A percentile compares a stretch with the other conserved stretches of the same genome.
These are phyloP conservation scores for Fusarium sp. DNA, from an alignment of 2,329 filamentous ascomycete genomes.

Conservation along the genomic window DNA sequence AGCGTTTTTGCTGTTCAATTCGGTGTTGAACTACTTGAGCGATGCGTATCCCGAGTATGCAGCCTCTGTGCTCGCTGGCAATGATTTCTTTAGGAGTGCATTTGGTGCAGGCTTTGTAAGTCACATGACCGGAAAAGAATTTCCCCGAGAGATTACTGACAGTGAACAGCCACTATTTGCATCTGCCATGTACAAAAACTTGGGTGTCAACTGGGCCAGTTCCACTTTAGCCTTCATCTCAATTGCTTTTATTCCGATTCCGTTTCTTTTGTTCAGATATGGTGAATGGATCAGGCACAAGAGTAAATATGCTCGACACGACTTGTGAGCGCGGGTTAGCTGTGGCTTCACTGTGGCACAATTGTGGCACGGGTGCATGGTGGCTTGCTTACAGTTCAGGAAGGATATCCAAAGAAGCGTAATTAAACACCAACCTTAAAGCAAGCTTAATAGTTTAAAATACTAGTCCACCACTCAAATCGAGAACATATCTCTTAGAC, in stretches of 20 bases:
- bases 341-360: not conserved
- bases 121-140: too few relatives aligned
- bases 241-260: conserved; percentile 12
- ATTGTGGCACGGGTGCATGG: too few relatives aligned
- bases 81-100: conserved; percentile 8
- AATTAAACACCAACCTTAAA: not conserved
- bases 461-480: conserved; percentile 2
- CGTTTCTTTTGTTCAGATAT: conserved; percentile 2
- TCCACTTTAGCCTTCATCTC: conserved; percentile 11
- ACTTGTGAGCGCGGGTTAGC: not conserved
- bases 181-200: conserved; percentile 3
- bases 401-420: not conserved
- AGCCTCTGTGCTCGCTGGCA: conserved; percentile 19
- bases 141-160: not conserved
- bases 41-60: conserved; percentile 19
- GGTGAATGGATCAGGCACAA: not conserved
- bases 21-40: conserved; percentile 30
- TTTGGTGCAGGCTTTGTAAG: conserved; percentile 17
- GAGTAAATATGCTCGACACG: conserved; percentile 2
- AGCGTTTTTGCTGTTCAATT: conserved; percentile 10
- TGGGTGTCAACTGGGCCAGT: conserved; percentile 7
- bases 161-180: not conserved
- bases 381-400: not conserved
- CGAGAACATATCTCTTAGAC: not conserved
- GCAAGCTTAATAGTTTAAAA: conserved; percentile 3